Base-by-base conservation (phyloP, 164 flowering plant genomes). In the Warburgia ugandensis region DNA sequence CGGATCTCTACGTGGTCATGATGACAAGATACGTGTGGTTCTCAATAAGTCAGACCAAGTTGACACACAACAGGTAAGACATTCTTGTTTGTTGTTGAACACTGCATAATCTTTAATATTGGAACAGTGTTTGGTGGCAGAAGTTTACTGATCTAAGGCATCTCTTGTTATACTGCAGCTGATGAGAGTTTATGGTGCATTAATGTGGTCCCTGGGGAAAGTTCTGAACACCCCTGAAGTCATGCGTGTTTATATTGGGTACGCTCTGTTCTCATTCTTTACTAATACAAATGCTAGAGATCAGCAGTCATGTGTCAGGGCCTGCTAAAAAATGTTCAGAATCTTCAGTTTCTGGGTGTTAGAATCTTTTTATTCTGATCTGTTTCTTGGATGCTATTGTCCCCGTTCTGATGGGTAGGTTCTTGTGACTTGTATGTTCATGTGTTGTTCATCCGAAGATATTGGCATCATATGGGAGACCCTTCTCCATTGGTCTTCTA, bases 131-230 rank as follows among this genome's bases (percentile, higher is more conserved):
- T 42, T 42, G 26, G 19, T 37, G 23, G 45, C 7, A 42, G n/a
- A 16, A 20, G 19, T 42, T 42, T 7, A 11, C 3, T 13, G 41
- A 14, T 13, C 43, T 38, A 38, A 22, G 7, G 19, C 20, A 16
- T 39, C 8, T n/a, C 5, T 13, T 5, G 9, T 50, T 30, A 44
- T 28, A 41, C 29, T 63, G 63, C 60, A 77, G 83, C 67, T 74
- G 45, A 77, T 77, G 83, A 64, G 97, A 61, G 99, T 94, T 23
- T 91, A 91, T 64, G 98, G 98, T 29, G 98, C 98, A 54, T 51
- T 91, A 67, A 91, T 87, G 98, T 91, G 98, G 98, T 91, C 97
- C 19, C 92, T 90, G 46, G 97, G 97, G 30, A 90, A 90, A 69
- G 97, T 90, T 49, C 60, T 90, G 51, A 91, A 91, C 47, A 91